Percentiles rank a stretch among this genome's conserved stretches.
phyloP scores from a whole-genome alignment of 805 yeast genomes.

The Spencermartinsiella europaea region DNA sequence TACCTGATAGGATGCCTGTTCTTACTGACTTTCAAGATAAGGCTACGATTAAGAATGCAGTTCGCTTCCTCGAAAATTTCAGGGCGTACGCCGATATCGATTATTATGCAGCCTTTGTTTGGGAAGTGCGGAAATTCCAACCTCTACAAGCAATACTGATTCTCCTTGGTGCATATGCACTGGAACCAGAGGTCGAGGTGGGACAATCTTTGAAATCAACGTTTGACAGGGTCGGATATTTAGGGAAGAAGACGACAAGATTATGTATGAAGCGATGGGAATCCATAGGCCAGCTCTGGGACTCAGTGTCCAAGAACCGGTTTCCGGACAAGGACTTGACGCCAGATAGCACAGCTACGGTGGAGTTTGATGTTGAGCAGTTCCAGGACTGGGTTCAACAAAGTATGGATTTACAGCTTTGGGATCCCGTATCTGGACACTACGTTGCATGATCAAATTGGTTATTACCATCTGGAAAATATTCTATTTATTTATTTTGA shows the following conservation, averaged over 20 bases:
- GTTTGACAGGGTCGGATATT: slow-evolving; percentile 6
- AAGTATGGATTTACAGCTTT: neutral
- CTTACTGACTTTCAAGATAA: slow-evolving; percentile 1
- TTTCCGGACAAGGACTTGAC: neutral
- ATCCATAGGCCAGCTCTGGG: slow-evolving; percentile 1
- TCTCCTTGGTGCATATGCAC: slow-evolving; percentile 1
- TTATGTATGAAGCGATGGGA: slow-evolving; percentile 13
- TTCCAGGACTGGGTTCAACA: neutral
- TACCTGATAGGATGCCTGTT: neutral
- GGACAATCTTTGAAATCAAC: slow-evolving; percentile 1
- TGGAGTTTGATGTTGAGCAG: neutral
- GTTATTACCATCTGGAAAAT: neutral
- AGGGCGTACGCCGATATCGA: slow-evolving; percentile 7
- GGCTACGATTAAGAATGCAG: neutral
- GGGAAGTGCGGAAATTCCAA: slow-evolving; percentile 15
- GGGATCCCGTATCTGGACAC: slow-evolving; percentile 1
- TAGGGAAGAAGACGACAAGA: slow-evolving; percentile 8
- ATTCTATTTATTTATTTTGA: too few relatives aligned
- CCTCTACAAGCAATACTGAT: slow-evolving; percentile 13
- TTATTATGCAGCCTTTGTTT: slow-evolving; percentile 5
- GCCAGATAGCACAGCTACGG: neutral
- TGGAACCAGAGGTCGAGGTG: neutral
- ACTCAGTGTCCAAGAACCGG: neutral
- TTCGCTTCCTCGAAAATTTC: slow-evolving; percentile 7
- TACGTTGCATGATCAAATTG: neutral